Base-by-base conservation (phyloP, 2,329 filamentous ascomycete genomes). In the Fusarium succisae region DNA sequence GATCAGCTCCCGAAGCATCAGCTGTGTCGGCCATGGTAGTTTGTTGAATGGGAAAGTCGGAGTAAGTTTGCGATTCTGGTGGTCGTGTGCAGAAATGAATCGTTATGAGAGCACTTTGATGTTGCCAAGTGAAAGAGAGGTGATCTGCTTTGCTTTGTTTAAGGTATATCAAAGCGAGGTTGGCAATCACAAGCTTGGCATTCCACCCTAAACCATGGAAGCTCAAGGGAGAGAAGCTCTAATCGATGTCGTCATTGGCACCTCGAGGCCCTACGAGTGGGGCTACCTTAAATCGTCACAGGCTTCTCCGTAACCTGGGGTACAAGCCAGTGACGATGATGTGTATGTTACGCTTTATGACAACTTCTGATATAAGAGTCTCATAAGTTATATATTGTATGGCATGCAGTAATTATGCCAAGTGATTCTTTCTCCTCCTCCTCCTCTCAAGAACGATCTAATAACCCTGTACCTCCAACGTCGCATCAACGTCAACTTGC, bases 11-110 rank as follows among this genome's bases (percentile, higher is more conserved):
- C n/a, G 77, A 75, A n/a, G 70, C 63, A 63, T 75, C 73, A 58
- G 55, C 64, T 24, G 75, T 70, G 63, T 79, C 77, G 32, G 77
- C 63, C 79, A 80, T 81, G 48, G 9, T 69, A 51, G n/a, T 10
- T 56, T 50, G 17, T 37, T 24, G 26, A 24, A 51, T 44, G 50
- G 18, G 15, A 60, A 44, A 37, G 41, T 30, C 8, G 57, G 39
- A 22, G 43, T 32, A 44, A 38, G 43, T 38, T 51, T 38, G 17
- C n/a, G 54, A n/a, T 62, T 48, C 48, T 8, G 43, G 12, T 43
- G 30, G 20, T 26, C 17, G 37, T 14, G 45, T 53, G 26, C 24
- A 63, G 22, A 45, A 43, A n/a, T 7, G 20, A 45, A 45, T 39
- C 18, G 15, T 26, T 41, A 10, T 14, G 18, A 37, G 12, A 26